Conservation (phyloP, 257 asterid genomes). For the Lavandula angustifolia region DNA sequence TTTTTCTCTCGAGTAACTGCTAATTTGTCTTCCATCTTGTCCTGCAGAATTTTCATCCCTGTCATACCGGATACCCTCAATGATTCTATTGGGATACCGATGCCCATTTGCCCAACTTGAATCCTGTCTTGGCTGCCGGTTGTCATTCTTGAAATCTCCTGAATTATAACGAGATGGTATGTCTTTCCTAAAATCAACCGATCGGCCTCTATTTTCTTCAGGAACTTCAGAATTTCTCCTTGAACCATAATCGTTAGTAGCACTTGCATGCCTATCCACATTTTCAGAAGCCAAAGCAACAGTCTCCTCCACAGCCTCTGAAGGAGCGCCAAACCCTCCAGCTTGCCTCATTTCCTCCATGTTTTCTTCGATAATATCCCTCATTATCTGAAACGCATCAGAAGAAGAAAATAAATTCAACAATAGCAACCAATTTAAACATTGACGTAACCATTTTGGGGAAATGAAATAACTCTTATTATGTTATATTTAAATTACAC, state of each 20-base stretch:
- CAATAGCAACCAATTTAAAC: slow-evolving; percentile 12
- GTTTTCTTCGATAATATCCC: slow-evolving; percentile 78
- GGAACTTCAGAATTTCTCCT: slow-evolving; percentile 35
- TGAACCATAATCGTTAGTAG: slow-evolving; percentile 35
- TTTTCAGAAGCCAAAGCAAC: slow-evolving; percentile 41
- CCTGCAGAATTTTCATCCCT: slow-evolving; percentile 31
- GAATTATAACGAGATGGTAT: slow-evolving; percentile 32
- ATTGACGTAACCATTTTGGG: background rate
- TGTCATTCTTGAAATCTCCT: slow-evolving; percentile 33
- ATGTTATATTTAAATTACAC: too few relatives aligned
- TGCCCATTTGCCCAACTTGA: slow-evolving; percentile 37
- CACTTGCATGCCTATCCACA: slow-evolving; percentile 31
- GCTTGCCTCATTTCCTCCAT: slow-evolving; percentile 79
- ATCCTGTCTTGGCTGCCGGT: slow-evolving; percentile 37
- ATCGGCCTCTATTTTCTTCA: slow-evolving; percentile 32
- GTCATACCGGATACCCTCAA: slow-evolving; percentile 35
- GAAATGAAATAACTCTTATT: too few relatives aligned
- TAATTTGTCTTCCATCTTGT: slow-evolving; percentile 35
- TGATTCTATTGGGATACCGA: slow-evolving; percentile 38
- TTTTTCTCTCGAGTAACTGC: slow-evolving; percentile 34
- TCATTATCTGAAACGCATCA: slow-evolving; percentile 54
- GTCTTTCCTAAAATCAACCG: slow-evolving; percentile 41
- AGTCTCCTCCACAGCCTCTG: slow-evolving; percentile 42
- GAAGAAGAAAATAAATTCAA: slow-evolving; percentile 23
- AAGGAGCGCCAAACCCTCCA: slow-evolving; percentile 42